These are phyloP conservation scores for Sugiyamaella mastotermitis DNA, from an alignment of 805 yeast species.

Conservation along the genomic window DNA sequence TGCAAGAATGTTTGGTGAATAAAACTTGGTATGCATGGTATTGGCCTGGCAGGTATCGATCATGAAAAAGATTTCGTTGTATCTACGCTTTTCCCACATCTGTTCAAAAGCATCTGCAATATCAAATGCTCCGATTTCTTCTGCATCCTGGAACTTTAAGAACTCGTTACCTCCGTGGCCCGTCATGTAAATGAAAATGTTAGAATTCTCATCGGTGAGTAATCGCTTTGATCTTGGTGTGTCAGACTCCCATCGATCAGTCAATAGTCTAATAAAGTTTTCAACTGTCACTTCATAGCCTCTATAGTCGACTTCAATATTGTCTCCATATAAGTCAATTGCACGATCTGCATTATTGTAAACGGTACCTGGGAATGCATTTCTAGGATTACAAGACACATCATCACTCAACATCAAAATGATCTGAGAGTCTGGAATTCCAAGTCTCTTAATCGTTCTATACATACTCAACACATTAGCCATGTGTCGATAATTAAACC, in stretches of 20 bases:
- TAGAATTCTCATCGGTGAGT: conserved; percentile 88
- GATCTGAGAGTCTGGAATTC: conserved; percentile 97
- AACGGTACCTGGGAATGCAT: conserved; percentile 92
- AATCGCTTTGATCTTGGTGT: conserved; percentile 90
- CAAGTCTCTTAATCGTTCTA: conserved; percentile 90
- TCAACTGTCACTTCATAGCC: conserved; percentile 99
- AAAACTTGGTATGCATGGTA: conserved; percentile 90
- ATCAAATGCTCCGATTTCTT: conserved; percentile 92
- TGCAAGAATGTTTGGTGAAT: conserved; percentile 86
- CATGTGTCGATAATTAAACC: conserved; percentile 98
- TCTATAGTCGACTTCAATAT: conserved; percentile 91
- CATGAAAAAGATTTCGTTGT: conserved; percentile 95
- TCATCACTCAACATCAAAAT: conserved; percentile 95
- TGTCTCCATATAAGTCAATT: conserved; percentile 88
- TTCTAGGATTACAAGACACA: conserved; percentile 93
- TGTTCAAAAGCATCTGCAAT: conserved; percentile 96
- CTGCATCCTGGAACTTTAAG: conserved; percentile 96
- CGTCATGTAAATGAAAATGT: conserved; percentile 89
- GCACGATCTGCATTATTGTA: conserved; percentile 91
- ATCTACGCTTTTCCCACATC: conserved; percentile 92
- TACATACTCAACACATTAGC: conserved; percentile 93
- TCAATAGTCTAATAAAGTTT: conserved; percentile 82
- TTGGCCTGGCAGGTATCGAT: conserved; percentile 98
- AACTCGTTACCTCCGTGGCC: conserved; percentile 99
- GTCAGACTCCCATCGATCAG: conserved; percentile 93